These are phyloP conservation scores for Beauveria asiatica DNA, from an alignment of 2,329 filamentous ascomycete genomes.

Conservation along the genomic window DNA sequence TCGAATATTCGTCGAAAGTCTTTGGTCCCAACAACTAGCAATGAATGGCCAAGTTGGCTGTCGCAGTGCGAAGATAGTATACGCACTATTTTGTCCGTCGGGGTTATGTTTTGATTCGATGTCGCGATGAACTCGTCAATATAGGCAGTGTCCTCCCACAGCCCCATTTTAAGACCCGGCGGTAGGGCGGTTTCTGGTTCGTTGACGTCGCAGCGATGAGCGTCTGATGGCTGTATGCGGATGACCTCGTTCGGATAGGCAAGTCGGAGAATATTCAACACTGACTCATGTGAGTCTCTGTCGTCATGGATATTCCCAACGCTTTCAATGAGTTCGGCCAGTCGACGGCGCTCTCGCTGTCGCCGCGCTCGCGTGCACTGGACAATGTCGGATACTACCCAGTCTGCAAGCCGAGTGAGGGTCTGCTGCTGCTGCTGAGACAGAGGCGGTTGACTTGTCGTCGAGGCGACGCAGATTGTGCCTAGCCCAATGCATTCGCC, in stretches of 20 bases:
- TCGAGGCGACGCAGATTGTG: constrained; percentile 34
- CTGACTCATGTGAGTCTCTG: background rate
- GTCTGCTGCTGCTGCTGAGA: constrained; percentile 20
- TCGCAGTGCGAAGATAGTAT: constrained; percentile 28
- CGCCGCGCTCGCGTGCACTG: constrained; percentile 28
- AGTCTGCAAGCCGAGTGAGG: constrained; percentile 21
- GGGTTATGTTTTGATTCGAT: constrained; percentile 24
- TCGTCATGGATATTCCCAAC: constrained; percentile 17
- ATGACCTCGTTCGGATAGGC: constrained; percentile 27
- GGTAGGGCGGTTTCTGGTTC: constrained; percentile 20
- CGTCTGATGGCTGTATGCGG: constrained; percentile 19
- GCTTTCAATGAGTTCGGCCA: constrained; percentile 26
- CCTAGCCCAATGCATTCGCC: constrained; percentile 32
- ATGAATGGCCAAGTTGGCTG: constrained; percentile 21
- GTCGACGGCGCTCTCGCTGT: constrained; percentile 29
- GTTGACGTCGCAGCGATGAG: constrained; percentile 19
- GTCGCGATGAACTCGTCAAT: constrained; percentile 30
- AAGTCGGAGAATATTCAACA: constrained; percentile 22
- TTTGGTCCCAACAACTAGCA: constrained; percentile 30
- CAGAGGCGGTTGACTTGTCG: constrained; percentile 23
- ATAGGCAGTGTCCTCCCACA: constrained; percentile 35
- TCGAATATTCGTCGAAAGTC: constrained; percentile 37
- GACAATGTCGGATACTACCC: constrained; percentile 32
- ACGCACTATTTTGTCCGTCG: constrained; percentile 25
- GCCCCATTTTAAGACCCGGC: constrained; percentile 25